phyloP scores from a whole-genome alignment of 2,329 filamentous ascomycete species.

The Sporothrix curviconia region DNA sequence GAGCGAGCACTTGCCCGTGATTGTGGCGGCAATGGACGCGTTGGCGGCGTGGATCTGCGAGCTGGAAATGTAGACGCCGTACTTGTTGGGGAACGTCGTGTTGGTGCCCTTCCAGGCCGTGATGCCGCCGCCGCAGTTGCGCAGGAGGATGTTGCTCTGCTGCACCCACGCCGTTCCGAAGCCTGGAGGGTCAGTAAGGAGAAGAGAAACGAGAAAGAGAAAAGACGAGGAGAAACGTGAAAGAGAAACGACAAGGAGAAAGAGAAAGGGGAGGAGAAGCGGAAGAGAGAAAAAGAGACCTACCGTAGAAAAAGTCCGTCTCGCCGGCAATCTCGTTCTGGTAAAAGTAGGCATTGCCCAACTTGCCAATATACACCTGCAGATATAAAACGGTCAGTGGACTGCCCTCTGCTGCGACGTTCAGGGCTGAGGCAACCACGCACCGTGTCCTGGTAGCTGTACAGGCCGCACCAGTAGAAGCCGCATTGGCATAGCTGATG shows the following conservation, averaged over 20 bases:
- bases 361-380: conserved; percentile 58
- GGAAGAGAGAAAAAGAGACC: too few species aligned
- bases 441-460: conserved; percentile 62
- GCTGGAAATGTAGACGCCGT: conserved; percentile 53
- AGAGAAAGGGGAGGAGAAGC: too few species aligned
- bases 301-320: conserved; percentile 48
- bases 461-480: conserved; percentile 61
- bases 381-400: too few species aligned
- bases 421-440: too few species aligned
- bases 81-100: conserved; percentile 5
- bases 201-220: too few species aligned
- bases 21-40: conserved; percentile 29
- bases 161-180: conserved; percentile 60
- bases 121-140: conserved; percentile 59
- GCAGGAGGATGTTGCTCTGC: conserved; percentile 45
- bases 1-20: conserved; percentile 45
- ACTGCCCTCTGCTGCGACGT: too few species aligned
- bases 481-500: conserved; percentile 58
- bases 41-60: conserved; percentile 51
- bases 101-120: conserved; percentile 55
- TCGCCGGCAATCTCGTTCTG: conserved; percentile 54
- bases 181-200: conserved; percentile 24
- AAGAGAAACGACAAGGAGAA: too few species aligned
- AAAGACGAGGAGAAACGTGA: too few species aligned
- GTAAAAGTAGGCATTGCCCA: conserved; percentile 60